phyloP scores from a whole-genome alignment of 805 yeast species.

The Pichia gijzeniarum region DNA sequence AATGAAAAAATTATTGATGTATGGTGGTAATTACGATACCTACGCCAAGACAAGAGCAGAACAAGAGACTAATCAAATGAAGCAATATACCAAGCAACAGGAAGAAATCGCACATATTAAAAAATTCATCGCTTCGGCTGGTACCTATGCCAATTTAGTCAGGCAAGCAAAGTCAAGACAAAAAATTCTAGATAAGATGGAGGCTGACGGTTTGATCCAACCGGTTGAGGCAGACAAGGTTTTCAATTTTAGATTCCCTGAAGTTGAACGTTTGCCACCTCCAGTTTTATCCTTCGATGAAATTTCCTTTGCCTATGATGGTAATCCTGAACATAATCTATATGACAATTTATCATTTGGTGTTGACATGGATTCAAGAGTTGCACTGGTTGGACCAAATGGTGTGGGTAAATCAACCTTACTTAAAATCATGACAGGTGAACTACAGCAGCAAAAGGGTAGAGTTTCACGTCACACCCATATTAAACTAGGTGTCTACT shows the following conservation, averaged over 20 bases:
- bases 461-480: conserved; percentile 97
- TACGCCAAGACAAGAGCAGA: conserved; percentile 92
- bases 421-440: conserved; percentile 95
- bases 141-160: conserved; percentile 98
- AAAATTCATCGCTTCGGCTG: conserved; percentile 98
- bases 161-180: conserved; percentile 99
- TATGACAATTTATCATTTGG: conserved; percentile 92
- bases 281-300: conserved; percentile 97
- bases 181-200: conserved; percentile 99
- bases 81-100: conserved; percentile 94
- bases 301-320: conserved; percentile 88
- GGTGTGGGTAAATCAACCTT: conserved; percentile 98
- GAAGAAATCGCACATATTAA: conserved; percentile 98
- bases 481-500: conserved; percentile 95
- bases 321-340: conserved; percentile 74
- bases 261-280: conserved; percentile 95
- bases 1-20: conserved; percentile 60
- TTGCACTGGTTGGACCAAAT: conserved; percentile 96
- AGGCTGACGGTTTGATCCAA: conserved; percentile 95
- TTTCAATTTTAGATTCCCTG: conserved; percentile 89
- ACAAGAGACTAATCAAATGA: conserved; percentile 95
- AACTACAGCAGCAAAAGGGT: conserved; percentile 81
- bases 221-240: conserved; percentile 91
- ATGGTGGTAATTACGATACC: conserved; percentile 98
- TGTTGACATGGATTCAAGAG: conserved; percentile 98